Base-by-base conservation (phyloP, 2,329 filamentous ascomycete species). In the Peltaster fructicola region DNA sequence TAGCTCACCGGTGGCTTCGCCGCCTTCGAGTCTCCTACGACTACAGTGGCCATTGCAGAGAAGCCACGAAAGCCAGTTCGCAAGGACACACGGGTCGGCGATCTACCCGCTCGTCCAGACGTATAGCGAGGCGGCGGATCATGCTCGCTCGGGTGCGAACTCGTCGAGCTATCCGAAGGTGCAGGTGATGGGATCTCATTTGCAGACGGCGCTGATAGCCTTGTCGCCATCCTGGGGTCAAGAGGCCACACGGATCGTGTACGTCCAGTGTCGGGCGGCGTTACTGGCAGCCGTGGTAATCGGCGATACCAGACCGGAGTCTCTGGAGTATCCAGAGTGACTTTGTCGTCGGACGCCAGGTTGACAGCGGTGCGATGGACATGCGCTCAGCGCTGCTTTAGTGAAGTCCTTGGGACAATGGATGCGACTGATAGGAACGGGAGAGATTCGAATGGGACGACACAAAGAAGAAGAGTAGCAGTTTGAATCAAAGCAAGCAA, bases 31-130 rank as follows among this genome's bases (percentile, higher is more conserved):
- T 50, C 43, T 14, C 58, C 57, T 15, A 62, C 44, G 22, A 48
- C 18, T 10, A 52, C 32, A 3, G 45, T 50, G 5, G 51, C 50
- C 30, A 57, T 47, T 27, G 48, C 47, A 20, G 50, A 44, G 32
- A 58, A 49, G 22, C 50, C 49, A 11, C 51, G 43, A 34, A 51
- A 49, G 5, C 35, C 38, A 4, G 50, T 32, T 41, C 48, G 39
- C 36, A 60, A 36, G 32, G 43, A 19, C 35, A 45, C 34, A 31
- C 48, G 37, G 22, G 39, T 36, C 17, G 44, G 38, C 5, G 39
- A 35, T 6, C 39, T 34, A 20, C 30, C 34, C 16, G 33, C 17
- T 6, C 29, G 24, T 14, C 23, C 20, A 5, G 22, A 23, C 3
- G 29, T 19, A 8, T 22, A 8, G 7, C 18, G 15, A 8, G 26